These are phyloP conservation scores for Beauveria rudraprayagi DNA, from an alignment of 2,329 filamentous ascomycete species.

Conservation along the genomic window DNA sequence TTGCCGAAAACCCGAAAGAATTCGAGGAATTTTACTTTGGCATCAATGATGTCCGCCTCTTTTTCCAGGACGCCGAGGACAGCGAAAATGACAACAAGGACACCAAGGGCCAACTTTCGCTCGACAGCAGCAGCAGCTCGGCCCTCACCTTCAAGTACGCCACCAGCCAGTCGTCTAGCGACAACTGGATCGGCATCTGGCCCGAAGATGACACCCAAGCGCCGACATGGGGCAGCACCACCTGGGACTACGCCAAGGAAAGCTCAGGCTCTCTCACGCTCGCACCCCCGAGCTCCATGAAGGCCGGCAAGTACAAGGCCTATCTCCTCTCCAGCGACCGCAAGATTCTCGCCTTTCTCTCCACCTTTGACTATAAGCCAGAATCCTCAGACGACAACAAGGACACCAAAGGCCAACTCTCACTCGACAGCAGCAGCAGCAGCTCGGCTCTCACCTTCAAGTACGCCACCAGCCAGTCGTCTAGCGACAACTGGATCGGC, in stretches of 20 bases:
- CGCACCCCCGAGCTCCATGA: not conserved
- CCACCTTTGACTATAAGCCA: not conserved
- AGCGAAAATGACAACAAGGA: too few species aligned
- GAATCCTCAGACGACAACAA: too few species aligned
- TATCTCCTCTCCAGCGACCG: not conserved
- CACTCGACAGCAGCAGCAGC: not conserved
- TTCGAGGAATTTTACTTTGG: constrained; percentile 5
- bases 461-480: not conserved
- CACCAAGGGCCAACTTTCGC: not conserved
- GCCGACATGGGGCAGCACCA: not conserved
- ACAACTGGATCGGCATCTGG: constrained; percentile 2
- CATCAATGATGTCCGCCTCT: not conserved
- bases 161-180: not conserved
- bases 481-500: not conserved
- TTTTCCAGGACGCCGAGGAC: not conserved
- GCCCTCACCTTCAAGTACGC: not conserved
- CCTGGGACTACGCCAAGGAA: not conserved
- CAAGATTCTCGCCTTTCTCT: not conserved
- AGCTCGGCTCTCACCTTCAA: not conserved
- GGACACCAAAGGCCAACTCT: not conserved
- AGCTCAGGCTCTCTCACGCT: not conserved
- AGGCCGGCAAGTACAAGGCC: not conserved
- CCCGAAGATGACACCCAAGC: not conserved
- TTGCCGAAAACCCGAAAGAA: not conserved
- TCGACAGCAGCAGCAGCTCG: not conserved